A percentile compares a stretch with the other conserved stretches of the same genome.
Conservation (phyloP, 768 basidiomycete genomes). For the Xerocomellus chrysenteron region DNA sequence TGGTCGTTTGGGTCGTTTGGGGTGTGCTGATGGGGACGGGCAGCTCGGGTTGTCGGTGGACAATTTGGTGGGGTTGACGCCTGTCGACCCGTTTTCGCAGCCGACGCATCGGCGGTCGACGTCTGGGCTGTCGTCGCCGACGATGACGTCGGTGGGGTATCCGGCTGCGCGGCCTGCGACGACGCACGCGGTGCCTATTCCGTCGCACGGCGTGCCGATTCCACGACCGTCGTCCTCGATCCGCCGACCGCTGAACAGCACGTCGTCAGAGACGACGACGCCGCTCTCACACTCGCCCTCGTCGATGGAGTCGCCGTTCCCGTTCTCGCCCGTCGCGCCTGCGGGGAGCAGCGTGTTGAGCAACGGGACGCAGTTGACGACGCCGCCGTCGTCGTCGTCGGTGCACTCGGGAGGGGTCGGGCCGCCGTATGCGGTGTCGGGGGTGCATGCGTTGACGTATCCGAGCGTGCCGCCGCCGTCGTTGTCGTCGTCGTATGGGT, state of each 20-base stretch:
- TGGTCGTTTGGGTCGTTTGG: too few relatives aligned
- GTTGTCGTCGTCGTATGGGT: slow-evolving; percentile 75
- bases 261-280: slow-evolving; percentile 56
- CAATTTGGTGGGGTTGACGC: slow-evolving; percentile 69
- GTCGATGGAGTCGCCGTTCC: slow-evolving; percentile 64
- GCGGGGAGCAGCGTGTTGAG: slow-evolving; percentile 26
- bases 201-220: slow-evolving; percentile 66
- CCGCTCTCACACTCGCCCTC: slow-evolving; percentile 67
- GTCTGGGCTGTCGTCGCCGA: slow-evolving; percentile 36
- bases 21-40: neutral
- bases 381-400: slow-evolving; percentile 62
- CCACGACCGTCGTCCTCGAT: slow-evolving; percentile 68
- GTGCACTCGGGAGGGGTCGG: slow-evolving; percentile 6
- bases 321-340: slow-evolving; percentile 58
- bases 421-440: slow-evolving; percentile 17
- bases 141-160: slow-evolving; percentile 25
- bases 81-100: slow-evolving; percentile 67
- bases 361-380: slow-evolving; percentile 62
- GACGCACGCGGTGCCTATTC: slow-evolving; percentile 68
- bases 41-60: slow-evolving; percentile 49
- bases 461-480: slow-evolving; percentile 85
- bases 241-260: slow-evolving; percentile 49
- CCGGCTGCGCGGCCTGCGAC: slow-evolving; percentile 26
- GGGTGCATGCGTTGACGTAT: slow-evolving; percentile 58
- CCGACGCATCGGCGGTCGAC: slow-evolving; percentile 60